A percentile compares a stretch with the other conserved stretches of the same genome.
Evolutionary conservation across 768 basidiomycete genomes (phyloP).

Genomic region (Podaxis mareebaensis): DNA sequence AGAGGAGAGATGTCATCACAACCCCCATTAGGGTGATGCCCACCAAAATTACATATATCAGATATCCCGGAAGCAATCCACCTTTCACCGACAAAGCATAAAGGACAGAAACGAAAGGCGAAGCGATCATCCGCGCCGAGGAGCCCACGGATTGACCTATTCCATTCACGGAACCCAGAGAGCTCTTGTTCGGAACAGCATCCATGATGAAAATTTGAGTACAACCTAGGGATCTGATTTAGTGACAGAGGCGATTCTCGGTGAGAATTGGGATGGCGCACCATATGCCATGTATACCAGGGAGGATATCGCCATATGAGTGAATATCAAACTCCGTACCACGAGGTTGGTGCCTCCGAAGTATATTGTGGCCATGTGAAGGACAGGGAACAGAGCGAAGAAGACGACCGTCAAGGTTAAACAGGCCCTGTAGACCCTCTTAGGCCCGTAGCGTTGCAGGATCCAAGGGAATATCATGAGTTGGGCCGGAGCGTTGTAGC

Average conservation of each 20-base stretch:
- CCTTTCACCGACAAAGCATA: conserved; percentile 59
- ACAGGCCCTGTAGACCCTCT: conserved; percentile 38
- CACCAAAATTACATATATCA: conserved; percentile 45
- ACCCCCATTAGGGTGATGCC: conserved; percentile 21
- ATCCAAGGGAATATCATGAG: conserved; percentile 46
- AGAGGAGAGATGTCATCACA: conserved; percentile 14
- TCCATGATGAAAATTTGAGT: conserved; percentile 18
- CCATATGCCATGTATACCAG: conserved; percentile 15
- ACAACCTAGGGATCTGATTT: conserved; percentile 2
- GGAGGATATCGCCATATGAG: conserved; percentile 13
- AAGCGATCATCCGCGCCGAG: conserved; percentile 45
- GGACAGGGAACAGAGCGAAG: conserved; percentile 21
- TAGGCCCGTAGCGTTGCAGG: conserved; percentile 50
- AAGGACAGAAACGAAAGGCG: conserved; percentile 54
- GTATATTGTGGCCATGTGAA: neutral
- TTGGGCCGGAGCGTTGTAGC: conserved; percentile 53
- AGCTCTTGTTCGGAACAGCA: conserved; percentile 23
- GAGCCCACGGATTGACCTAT: conserved; percentile 36
- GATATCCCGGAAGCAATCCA: conserved; percentile 44
- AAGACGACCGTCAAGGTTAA: conserved; percentile 17
- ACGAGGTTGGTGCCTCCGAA: neutral
- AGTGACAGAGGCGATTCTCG: neutral
- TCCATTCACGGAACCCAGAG: conserved; percentile 15
- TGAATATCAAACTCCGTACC: conserved; percentile 1
- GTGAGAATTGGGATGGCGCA: neutral